Evolutionary conservation across 192 early-diverging fungal species (phyloP), one percentile per base, ranked within the genome.

Genomic region (Geranomyces variabilis): DNA sequence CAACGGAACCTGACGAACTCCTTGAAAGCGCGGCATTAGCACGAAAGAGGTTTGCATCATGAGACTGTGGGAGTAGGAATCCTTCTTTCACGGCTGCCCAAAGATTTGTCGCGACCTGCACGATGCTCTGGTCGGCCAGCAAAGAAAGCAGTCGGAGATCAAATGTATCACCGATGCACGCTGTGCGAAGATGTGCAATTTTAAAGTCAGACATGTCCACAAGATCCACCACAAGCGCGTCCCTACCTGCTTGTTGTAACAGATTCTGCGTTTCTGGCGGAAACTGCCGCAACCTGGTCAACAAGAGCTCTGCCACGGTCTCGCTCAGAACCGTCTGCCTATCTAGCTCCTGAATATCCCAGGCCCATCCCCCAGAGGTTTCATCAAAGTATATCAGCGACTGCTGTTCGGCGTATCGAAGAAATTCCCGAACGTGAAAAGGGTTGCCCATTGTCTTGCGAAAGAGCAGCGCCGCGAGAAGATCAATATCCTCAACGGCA

Each of bases 381-480:
- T 79, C 76, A 48, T 83, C 75, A 58, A 85, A 79, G 31, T 71
- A 71, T 13, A 85, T 58, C 33, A 77, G 55, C 21, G 71, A 73
- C 41, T 65, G 58, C 51, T 66, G 66, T 43, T 83, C 77, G 19
- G 69, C 67, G 67, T 74, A 75, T 31, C 73, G 45, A 6, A 81
- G 66, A 64, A 80, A 79, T 65, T 85, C 79, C 10, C 61, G 45
- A 31, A 85, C 46, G 61, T 79, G 68, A 28, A 75, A 55, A 15
- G 79, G 81, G 28, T 80, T 85, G 19, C 84, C 84, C 64, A 74
- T 56, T 15, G 84, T 85, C 68, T 81, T 80, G 6, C 72, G 30
- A 65, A 67, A 78, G 5, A 85, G 47, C 19, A 85, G 34, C n/a
- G 68, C 51, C 0, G 78, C 79, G 3, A 85, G 71, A 14, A 34